Base-by-base conservation (phyloP, 139 green algal genomes). In the Desmodesmus armatus region DNA sequence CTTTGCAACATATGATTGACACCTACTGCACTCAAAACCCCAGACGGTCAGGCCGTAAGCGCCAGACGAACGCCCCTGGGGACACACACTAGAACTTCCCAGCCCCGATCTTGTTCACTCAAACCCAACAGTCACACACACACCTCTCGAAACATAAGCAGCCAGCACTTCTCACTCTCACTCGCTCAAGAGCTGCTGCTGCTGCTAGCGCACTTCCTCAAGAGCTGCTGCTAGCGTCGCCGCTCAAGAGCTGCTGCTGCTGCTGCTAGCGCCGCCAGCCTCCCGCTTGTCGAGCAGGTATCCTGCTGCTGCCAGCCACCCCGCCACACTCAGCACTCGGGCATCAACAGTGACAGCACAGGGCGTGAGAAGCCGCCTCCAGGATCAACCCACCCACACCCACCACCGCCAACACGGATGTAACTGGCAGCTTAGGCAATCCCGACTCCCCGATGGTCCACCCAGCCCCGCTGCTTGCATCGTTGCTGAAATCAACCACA, bases 341-440 rank as follows among this genome's bases (percentile, higher is more conserved):
- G 93, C 88, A 96, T 90, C 83, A 94, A 92, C 44, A 92, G 75
- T 7, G 72, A 86, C 63, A 96, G 80, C 33, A 96, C 87, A 13
- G 92, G 91, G 89, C 90, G 49, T 96, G 92, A 44, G 86, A 85
- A 3, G 89, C 87, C 1, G 89, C 85, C 89, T 96, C 92, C 29
- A 96, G 85, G 67, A 96, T 96, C 5, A 94, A 1, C 2, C 62
- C 76, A 60, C 92, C 92, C 19, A 94, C 91, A 49, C 92, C 92
- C 39, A 96, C 60, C 43, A 96, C 91, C n/a, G 93, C 88, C 40
- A 93, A 58, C 79, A 96, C 92, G 47, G 76, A 90, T 75, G 91
- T 96, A 83, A 96, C 89, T 55, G 92, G 92, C 85, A 96, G 87
- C 85, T 93, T 93, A 33, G 92, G 92, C 83, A 92, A 81, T 33